A percentile compares a stretch with the other conserved stretches of the same genome.
phyloP scores from a whole-genome alignment of 2,329 filamentous ascomycete species.

The Xylaria sp. region DNA sequence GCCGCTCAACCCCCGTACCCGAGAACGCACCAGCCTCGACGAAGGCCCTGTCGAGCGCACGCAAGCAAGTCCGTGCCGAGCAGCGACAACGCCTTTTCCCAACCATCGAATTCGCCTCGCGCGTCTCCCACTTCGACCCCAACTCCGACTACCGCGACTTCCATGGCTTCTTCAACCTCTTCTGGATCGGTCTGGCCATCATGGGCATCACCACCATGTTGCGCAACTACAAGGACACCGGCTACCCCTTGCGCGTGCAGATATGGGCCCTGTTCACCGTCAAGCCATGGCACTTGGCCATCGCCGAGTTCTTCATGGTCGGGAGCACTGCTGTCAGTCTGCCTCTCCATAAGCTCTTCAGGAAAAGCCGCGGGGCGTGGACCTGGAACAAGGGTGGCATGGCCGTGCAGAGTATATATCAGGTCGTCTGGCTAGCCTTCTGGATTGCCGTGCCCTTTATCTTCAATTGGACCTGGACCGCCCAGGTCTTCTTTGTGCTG shows the following conservation, averaged over 20 bases:
- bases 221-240: slow-evolving; percentile 93
- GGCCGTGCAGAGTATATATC: slow-evolving; percentile 83
- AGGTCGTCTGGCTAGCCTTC: slow-evolving; percentile 79
- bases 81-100: slow-evolving; percentile 89
- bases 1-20: slow-evolving; percentile 83
- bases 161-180: slow-evolving; percentile 95
- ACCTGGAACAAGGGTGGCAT: slow-evolving; percentile 84
- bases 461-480: slow-evolving; percentile 94
- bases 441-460: slow-evolving; percentile 90
- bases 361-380: slow-evolving; percentile 64
- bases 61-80: slow-evolving; percentile 84
- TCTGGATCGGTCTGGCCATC: slow-evolving; percentile 96
- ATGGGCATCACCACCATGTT: slow-evolving; percentile 97
- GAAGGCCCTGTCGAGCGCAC: slow-evolving; percentile 84
- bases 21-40: slow-evolving; percentile 93
- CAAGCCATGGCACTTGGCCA: slow-evolving; percentile 86
- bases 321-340: slow-evolving; percentile 76
- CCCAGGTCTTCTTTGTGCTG: slow-evolving; percentile 92
- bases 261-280: slow-evolving; percentile 91
- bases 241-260: slow-evolving; percentile 82
- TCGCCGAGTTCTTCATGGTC: slow-evolving; percentile 90
- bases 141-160: slow-evolving; percentile 93
- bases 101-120: slow-evolving; percentile 88
- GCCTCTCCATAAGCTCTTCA: slow-evolving; percentile 76
- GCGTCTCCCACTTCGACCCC: slow-evolving; percentile 96